Base-by-base conservation (phyloP, 768 basidiomycete genomes). In the Crepidotus variabilis region DNA sequence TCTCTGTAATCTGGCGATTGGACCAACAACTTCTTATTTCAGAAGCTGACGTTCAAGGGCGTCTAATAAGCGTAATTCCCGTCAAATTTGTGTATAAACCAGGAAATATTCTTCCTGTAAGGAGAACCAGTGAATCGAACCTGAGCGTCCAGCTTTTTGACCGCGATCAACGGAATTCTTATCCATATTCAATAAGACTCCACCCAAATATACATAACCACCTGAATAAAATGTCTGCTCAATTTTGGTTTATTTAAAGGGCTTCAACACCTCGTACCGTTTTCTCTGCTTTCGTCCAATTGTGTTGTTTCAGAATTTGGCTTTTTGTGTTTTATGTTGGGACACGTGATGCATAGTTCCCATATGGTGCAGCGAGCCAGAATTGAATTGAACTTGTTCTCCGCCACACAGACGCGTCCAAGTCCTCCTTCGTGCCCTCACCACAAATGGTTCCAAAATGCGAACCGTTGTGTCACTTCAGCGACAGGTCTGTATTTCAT, bases 381-480 rank as follows among this genome's bases (percentile, higher is more conserved):
- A 48, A 23, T 34, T 18, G 14, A 6, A 34, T 50, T 52, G 32
- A 47, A 48, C 57, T 55, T 66, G 53, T 51, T 51, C 58, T 54
- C 50, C 59, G 55, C 55, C 60, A 55, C 57, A 49, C 59, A 59
- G 60, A 62, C 63, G 60, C 66, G 66, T 63, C 57, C 61, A 28
- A 39, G 35, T 46, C 48, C 35, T 35, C 35, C 43, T 7, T 33
- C 49, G 20, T n/a, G 48, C 55, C 55, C 51, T 55, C 33, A 50
- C 47, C 39, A 52, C 47, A 55, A 54, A 80, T 80, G 79, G 65
- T 75, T 50, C 72, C 74, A 46, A 77, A 78, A 60, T 91, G 88
- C 70, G 90, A 90, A 74, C 89, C 90, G 6, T 73, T 92, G 52
- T 88, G 88, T 72, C 81, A 84, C 58, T 92, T 92, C 67, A 80